Conservation (phyloP, 1,139 yeast species). For the Kurtzmaniella quercitrusa region DNA sequence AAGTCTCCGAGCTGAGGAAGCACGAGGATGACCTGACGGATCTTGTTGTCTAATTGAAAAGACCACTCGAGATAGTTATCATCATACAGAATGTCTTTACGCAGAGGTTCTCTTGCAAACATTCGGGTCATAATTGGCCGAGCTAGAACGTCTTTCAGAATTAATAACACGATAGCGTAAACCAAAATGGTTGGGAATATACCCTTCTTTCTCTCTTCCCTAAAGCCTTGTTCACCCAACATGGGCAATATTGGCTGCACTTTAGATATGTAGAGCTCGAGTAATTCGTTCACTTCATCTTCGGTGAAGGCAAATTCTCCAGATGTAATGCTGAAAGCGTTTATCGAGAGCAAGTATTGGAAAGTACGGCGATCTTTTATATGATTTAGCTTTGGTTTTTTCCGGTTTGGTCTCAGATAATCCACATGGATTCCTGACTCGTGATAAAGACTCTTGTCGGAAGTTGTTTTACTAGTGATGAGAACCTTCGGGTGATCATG, state of each 20-base stretch:
- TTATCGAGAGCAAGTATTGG: slow-evolving; percentile 20
- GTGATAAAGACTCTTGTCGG: slow-evolving; percentile 23
- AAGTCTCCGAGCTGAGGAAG: slow-evolving; percentile 35
- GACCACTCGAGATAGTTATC: slow-evolving; percentile 19
- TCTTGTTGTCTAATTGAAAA: slow-evolving; percentile 29
- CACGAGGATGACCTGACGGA: slow-evolving; percentile 24
- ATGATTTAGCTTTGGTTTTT: slow-evolving; percentile 13
- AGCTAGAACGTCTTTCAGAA: slow-evolving; percentile 26
- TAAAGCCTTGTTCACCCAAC: slow-evolving; percentile 24
- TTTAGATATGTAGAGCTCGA: slow-evolving; percentile 28
- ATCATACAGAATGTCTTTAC: slow-evolving; percentile 8
- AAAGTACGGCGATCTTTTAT: slow-evolving; percentile 15
- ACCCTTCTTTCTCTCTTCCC: slow-evolving; percentile 23
- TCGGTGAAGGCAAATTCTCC: slow-evolving; percentile 19
- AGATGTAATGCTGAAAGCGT: slow-evolving; percentile 33
- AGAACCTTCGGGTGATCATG: slow-evolving; percentile 28
- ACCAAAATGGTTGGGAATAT: slow-evolving; percentile 22
- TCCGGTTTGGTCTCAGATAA: slow-evolving; percentile 10
- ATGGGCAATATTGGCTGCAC: slow-evolving; percentile 33
- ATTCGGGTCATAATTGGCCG: slow-evolving; percentile 22
- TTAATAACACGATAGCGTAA: slow-evolving; percentile 26
- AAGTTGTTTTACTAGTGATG: slow-evolving; percentile 15
- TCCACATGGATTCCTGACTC: slow-evolving; percentile 26
- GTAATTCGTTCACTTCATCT: slow-evolving; percentile 19
- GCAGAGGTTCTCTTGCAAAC: slow-evolving; percentile 12